Conservation (phyloP, 495 filamentous ascomycete species). For the Aspergillus baeticus region DNA sequence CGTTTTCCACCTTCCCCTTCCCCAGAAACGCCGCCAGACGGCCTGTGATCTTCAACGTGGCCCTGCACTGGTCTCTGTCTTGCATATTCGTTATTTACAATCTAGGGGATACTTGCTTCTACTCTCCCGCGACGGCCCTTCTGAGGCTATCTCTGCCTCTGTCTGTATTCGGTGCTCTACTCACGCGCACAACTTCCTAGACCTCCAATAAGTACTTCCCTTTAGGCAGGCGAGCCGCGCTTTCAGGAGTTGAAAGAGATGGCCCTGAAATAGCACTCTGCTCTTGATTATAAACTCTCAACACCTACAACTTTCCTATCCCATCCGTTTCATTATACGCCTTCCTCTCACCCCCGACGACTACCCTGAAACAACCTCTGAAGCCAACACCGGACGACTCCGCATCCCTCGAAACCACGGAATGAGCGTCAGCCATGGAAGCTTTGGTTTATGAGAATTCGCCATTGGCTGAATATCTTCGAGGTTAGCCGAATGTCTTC, state of each 20-base stretch:
- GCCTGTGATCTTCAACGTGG: constrained; percentile 25
- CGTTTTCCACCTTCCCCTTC: constrained; percentile 8
- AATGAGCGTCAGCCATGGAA: constrained; percentile 68
- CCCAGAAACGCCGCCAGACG: constrained; percentile 21
- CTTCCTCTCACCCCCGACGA: too few species aligned
- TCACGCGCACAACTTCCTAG: background rate
- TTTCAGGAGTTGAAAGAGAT: constrained; percentile 2
- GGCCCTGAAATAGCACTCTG: constrained; percentile 1
- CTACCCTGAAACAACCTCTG: too few species aligned
- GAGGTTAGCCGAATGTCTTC: constrained; percentile 58
- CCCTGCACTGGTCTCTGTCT: constrained; percentile 18
- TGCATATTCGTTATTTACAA: constrained; percentile 18
- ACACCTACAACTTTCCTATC: background rate
- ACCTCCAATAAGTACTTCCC: background rate
- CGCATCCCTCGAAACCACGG: constrained; percentile 18
- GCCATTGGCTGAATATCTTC: constrained; percentile 88
- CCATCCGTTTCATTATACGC: background rate
- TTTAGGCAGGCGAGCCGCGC: background rate
- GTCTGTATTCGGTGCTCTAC: background rate
- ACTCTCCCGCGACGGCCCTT: background rate
- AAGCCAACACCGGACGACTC: constrained; percentile 2
- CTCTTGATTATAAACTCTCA: background rate
- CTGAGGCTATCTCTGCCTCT: background rate
- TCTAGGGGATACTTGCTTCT: background rate
- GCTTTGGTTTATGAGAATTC: constrained; percentile 86